phyloP scores from a whole-genome alignment of 495 filamentous ascomycete species.

The Lophiostoma macrostomum region DNA sequence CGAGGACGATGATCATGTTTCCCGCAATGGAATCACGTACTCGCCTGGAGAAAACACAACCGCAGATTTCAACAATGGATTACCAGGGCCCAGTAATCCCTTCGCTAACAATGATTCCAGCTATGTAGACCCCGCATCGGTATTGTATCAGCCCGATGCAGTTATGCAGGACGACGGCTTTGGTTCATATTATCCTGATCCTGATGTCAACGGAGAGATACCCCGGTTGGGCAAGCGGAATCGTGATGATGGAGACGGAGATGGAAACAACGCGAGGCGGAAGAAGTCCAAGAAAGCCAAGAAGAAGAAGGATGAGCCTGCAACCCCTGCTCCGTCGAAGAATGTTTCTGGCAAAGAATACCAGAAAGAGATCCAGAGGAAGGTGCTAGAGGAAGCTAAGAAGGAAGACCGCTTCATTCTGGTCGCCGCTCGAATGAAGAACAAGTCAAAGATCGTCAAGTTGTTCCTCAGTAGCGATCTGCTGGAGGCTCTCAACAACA shows the following conservation, averaged over 20 bases:
- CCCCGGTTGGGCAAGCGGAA: conserved; percentile 26
- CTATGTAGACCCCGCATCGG: conserved; percentile 37
- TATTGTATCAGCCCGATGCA: conserved; percentile 32
- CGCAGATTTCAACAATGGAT: not conserved
- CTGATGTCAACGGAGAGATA: conserved; percentile 21
- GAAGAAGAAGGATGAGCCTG: conserved; percentile 29
- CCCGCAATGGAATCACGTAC: conserved; percentile 28
- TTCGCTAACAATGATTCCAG: conserved; percentile 14
- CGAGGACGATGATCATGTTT: conserved; percentile 17
- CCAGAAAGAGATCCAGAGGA: conserved; percentile 39
- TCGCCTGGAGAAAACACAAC: conserved; percentile 17
- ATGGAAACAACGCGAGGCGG: conserved; percentile 11
- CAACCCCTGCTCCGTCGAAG: conserved; percentile 27
- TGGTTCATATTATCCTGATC: conserved; percentile 22
- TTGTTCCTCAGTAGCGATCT: conserved; percentile 26
- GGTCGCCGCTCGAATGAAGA: conserved; percentile 37
- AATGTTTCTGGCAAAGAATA: conserved; percentile 40
- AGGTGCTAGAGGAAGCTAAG: conserved; percentile 42
- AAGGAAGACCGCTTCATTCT: conserved; percentile 39
- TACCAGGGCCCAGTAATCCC: conserved; percentile 12
- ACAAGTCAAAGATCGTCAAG: conserved; percentile 39
- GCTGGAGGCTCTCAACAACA: conserved; percentile 14
- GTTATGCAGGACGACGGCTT: conserved; percentile 15
- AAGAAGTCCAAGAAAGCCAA: conserved; percentile 33
- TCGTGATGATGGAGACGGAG: conserved; percentile 29